Evolutionary conservation across 2,329 filamentous ascomycete genomes (phyloP), one percentile per base, ranked within the genome.

Genomic region (Neopestalotiopsis sp.): DNA sequence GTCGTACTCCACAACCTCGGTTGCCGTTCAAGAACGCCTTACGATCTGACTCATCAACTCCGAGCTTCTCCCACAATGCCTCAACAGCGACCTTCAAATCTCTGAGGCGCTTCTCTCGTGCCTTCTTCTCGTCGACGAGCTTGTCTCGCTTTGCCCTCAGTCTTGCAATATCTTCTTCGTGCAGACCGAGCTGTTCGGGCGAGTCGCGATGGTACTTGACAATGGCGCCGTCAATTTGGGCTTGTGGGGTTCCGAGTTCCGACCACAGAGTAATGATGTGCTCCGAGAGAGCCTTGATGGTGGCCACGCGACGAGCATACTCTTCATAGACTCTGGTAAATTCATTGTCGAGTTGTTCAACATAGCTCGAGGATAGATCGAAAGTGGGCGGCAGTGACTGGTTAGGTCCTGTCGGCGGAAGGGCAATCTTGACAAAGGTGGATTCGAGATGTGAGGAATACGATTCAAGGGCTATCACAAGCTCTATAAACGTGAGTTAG

Each of bases 291-390:
- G 90, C 82, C 79, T 94, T 90, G 14, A 98, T 94, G 0, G 89
- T 89, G 38, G 88, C 87, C 59, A 97, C 86, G 62, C 96, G 93
- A 73, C 91, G 92, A 58, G 91, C 94, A 81, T 98, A 99, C 83
- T 99, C 97, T 76, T 98, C 94, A 81, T 98, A 98, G 24, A 99
- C 94, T 70, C 94, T 90, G 12, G 94, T 94, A 78, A 98, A 99
- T 81, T 99, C 96, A 67, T 88, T 87, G 78, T 99, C 95, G 24
- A 99, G 88, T 68, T 91, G 90, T 71, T 93, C 89, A 66, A 98
- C 93, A 76, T 98, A 99, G 4, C 91, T 87, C 0, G 93, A 90
- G 0, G 95, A 98, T n/a, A 99, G 89, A 76, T 98, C 95, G 79
- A 99, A 98, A 66, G 88, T 92, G 2, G 94, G 89, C 1, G 95